phyloP scores from a whole-genome alignment of 2,329 filamentous ascomycete species.

The Pseudogymnoascus sp. region DNA sequence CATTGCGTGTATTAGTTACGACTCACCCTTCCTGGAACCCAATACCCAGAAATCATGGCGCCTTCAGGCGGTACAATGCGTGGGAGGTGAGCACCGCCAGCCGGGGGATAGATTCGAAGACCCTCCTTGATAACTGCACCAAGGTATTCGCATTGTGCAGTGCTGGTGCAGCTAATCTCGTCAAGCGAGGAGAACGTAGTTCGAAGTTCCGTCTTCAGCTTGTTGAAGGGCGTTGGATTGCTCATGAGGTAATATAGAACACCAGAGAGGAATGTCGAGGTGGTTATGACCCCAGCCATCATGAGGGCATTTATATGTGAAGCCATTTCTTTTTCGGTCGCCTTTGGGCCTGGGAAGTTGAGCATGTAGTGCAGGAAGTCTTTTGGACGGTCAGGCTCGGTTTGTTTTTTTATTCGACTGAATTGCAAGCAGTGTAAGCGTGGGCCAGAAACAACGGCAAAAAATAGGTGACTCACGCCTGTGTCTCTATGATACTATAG shows the following conservation, averaged over 20 bases:
- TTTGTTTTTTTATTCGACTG: neutral
- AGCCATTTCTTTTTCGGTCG: conserved; percentile 16
- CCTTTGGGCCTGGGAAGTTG: conserved; percentile 15
- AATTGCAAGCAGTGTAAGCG: neutral
- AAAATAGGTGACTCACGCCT: neutral
- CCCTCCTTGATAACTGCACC: conserved; percentile 31
- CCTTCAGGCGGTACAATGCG: conserved; percentile 19
- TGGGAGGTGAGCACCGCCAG: conserved; percentile 15
- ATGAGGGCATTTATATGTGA: conserved; percentile 21
- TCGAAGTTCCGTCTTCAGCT: conserved; percentile 36
- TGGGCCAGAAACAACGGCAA: neutral
- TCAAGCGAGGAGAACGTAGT: conserved; percentile 29
- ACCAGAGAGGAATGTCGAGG: conserved; percentile 38
- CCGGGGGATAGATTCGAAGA: conserved; percentile 29
- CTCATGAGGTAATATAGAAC: conserved; percentile 35
- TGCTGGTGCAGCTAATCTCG: conserved; percentile 21
- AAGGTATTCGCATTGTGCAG: conserved; percentile 26
- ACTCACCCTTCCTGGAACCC: conserved; percentile 19
- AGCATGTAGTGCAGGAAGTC: conserved; percentile 20
- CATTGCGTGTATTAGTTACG: neutral
- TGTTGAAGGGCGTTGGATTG: conserved; percentile 31
- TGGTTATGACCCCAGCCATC: conserved; percentile 44
- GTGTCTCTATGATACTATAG: neutral
- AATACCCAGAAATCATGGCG: conserved; percentile 17
- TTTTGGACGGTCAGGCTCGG: conserved; percentile 6